Percentiles rank a stretch among this genome's conserved stretches.
These are phyloP conservation scores for Rhododendron ferrugineum DNA, from an alignment of 148 eudicot genomes.

Conservation along the genomic window DNA sequence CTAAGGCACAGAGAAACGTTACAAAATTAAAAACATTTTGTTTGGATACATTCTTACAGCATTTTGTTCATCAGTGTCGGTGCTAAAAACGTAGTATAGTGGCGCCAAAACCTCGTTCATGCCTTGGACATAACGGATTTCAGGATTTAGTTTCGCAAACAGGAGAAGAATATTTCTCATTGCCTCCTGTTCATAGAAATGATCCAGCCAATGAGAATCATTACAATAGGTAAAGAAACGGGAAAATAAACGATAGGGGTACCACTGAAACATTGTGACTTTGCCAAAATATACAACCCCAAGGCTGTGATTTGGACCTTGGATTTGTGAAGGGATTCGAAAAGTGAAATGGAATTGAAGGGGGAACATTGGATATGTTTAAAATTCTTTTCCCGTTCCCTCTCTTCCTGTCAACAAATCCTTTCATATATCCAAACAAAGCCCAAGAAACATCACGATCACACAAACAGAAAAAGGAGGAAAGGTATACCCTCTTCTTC, in stretches of 20 bases:
- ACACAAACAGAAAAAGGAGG: background rate
- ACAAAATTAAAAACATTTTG: background rate
- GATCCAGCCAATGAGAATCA: background rate
- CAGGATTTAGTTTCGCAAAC: constrained; percentile 71
- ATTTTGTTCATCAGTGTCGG: constrained; percentile 47
- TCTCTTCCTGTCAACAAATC: background rate
- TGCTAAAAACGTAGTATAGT: constrained; percentile 46
- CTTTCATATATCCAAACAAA: background rate
- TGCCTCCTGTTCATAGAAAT: constrained; percentile 38
- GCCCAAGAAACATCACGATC: background rate
- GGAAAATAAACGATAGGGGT: background rate
- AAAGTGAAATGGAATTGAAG: background rate
- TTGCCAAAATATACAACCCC: background rate
- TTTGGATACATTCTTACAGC: constrained; percentile 40
- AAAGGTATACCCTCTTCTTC: constrained; percentile 35
- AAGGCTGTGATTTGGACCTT: background rate
- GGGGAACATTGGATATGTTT: background rate
- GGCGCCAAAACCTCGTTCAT: constrained; percentile 81
- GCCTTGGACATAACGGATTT: constrained; percentile 69
- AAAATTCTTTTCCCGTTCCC: background rate
- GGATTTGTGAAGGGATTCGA: background rate
- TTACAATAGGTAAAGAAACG: background rate
- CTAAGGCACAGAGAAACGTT: background rate
- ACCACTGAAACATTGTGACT: background rate
- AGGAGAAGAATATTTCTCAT: constrained; percentile 64